These are phyloP conservation scores for Cladophialophora carrionii DNA, from an alignment of 2,329 filamentous ascomycete species.

Conservation along the genomic window DNA sequence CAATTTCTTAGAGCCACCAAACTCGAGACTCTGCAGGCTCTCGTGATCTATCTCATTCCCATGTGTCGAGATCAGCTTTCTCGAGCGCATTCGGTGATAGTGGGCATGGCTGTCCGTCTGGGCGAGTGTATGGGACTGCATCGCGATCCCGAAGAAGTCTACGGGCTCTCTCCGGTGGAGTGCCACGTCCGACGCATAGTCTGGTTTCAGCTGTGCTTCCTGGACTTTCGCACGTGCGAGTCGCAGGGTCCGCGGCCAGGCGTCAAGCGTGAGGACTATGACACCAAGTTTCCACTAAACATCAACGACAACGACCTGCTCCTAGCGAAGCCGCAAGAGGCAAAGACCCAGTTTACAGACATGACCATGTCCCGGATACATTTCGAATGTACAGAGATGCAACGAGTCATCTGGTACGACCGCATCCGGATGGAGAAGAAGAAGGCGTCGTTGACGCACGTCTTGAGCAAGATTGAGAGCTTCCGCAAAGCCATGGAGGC, in stretches of 20 bases:
- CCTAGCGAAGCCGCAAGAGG: slow-evolving; percentile 49
- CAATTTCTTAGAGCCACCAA: slow-evolving; percentile 72
- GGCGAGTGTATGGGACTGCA: slow-evolving; percentile 79
- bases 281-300: slow-evolving; percentile 72
- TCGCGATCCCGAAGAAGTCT: slow-evolving; percentile 66
- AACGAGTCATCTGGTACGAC: slow-evolving; percentile 71
- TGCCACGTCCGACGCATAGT: slow-evolving; percentile 71
- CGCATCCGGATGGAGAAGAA: slow-evolving; percentile 65
- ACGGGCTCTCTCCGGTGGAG: slow-evolving; percentile 68
- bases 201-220: slow-evolving; percentile 77
- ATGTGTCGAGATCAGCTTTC: slow-evolving; percentile 74
- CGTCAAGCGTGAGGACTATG: slow-evolving; percentile 74
- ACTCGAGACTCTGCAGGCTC: slow-evolving; percentile 74
- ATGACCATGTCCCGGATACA: slow-evolving; percentile 69
- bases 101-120: slow-evolving; percentile 71
- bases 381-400: slow-evolving; percentile 74
- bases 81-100: slow-evolving; percentile 70
- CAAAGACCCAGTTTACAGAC: slow-evolving; percentile 63
- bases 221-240: slow-evolving; percentile 75
- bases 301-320: slow-evolving; percentile 67
- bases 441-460: slow-evolving; percentile 63
- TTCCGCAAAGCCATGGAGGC: slow-evolving; percentile 67
- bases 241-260: slow-evolving; percentile 71
- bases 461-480: slow-evolving; percentile 69
- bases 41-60: slow-evolving; percentile 70